Base-by-base conservation (phyloP, 768 basidiomycete genomes). In the Guyanaporus albipodus region DNA sequence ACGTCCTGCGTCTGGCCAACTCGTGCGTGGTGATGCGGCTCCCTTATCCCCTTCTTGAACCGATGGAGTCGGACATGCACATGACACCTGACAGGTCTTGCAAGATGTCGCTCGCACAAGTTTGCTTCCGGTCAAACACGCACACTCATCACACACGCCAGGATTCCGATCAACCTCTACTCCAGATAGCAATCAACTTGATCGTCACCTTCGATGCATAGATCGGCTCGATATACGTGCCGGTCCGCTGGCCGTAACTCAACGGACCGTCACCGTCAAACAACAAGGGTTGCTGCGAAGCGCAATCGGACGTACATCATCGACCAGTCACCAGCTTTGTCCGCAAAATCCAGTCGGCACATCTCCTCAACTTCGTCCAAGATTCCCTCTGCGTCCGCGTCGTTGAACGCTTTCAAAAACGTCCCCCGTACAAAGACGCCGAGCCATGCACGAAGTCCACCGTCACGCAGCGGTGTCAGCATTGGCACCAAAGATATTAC, bases 301-400 rank as follows among this genome's bases (percentile, higher is more conserved):
- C 87, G 72, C 56, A 91, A 62, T 38, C 90, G 70, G 50, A 78
- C 78, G 57, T 88, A 90, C 75, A 90, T 79, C 69, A 88, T 68
- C 24, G 75, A 67, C 86, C 86, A 88, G 10, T 74, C 74, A 14
- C 82, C 82, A 22, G 68, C 64, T n/a, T 55, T 60, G 60, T 87
- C 82, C 56, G 70, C 69, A 59, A 74, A 80, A 55, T 85, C 84
- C 24, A 78, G 63, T 33, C 60, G 63, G 53, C 77, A 77, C 56
- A 78, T 67, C 49, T 80, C 69, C 57, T 74, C 73, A 8, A 86
- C 83, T 57, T 85, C 80, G 26, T 72, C 60, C 61, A 89, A 80
- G 33, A 90, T 78, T 41, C 69, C 70, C 19, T 71, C 68, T 0
- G 82, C 83, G 50, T 83, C 78, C 31, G 63, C 62, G 17, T 84